A percentile compares a stretch with the other conserved stretches of the same genome.
These are phyloP conservation scores for Clathrus columnatus DNA, from an alignment of 768 basidiomycete species.

Conservation along the genomic window DNA sequence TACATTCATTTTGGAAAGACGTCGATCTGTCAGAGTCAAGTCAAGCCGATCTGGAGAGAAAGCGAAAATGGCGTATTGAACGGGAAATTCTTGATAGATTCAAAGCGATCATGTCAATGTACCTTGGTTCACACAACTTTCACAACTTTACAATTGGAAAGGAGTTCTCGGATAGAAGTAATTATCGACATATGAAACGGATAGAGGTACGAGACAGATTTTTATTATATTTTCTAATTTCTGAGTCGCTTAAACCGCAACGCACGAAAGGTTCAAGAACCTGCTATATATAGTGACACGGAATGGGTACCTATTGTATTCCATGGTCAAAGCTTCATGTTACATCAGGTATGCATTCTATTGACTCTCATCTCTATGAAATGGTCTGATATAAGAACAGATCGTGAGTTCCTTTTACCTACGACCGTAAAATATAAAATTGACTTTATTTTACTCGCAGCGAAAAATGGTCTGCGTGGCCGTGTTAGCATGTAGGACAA, in stretches of 20 bases:
- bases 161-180: slow-evolving; percentile 77
- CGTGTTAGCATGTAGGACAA: too few relatives aligned
- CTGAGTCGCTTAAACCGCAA: not conserved
- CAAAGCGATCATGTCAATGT: slow-evolving; percentile 49
- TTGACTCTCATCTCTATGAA: too few relatives aligned
- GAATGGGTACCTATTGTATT: slow-evolving; percentile 93
- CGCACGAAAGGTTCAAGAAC: slow-evolving; percentile 57
- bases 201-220: too few relatives aligned
- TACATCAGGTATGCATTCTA: slow-evolving; percentile 77
- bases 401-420: too few relatives aligned
- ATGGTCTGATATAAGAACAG: too few relatives aligned
- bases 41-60: slow-evolving; percentile 63
- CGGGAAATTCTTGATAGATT: slow-evolving; percentile 46
- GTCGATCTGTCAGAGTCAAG: slow-evolving; percentile 30
- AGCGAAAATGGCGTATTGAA: too few relatives aligned
- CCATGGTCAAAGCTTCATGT: slow-evolving; percentile 98
- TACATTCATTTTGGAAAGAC: slow-evolving; percentile 57
- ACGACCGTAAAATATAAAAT: too few relatives aligned
- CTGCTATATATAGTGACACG: slow-evolving; percentile 78
- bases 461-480: slow-evolving; percentile 99
- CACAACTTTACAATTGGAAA: slow-evolving; percentile 93
- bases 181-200: too few relatives aligned
- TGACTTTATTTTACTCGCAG: slow-evolving; percentile 43
- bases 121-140: slow-evolving; percentile 90
- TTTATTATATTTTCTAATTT: slow-evolving; percentile 52